phyloP scores from a whole-genome alignment of 805 yeast species.

The Monosporozyma servazzii region DNA sequence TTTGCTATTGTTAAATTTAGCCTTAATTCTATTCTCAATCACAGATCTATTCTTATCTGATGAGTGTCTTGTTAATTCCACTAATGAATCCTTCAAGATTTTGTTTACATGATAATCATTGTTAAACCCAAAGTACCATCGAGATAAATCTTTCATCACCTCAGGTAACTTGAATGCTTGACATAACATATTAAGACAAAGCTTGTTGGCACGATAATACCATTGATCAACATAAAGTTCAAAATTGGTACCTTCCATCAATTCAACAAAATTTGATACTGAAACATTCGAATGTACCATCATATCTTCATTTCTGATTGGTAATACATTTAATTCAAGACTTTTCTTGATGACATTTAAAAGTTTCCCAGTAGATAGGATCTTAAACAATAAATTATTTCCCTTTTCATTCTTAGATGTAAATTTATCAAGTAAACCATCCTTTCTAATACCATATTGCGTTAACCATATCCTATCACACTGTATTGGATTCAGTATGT shows the following conservation, averaged over 20 bases:
- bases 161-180: constrained; percentile 48
- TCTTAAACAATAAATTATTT: constrained; percentile 34
- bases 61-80: constrained; percentile 19
- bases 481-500: constrained; percentile 10
- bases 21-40: constrained; percentile 23
- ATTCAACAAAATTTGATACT: constrained; percentile 9
- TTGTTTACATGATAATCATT: constrained; percentile 21
- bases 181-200: constrained; percentile 47
- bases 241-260: constrained; percentile 35
- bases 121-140: constrained; percentile 39
- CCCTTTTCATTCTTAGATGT: constrained; percentile 14
- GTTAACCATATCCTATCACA: constrained; percentile 65
- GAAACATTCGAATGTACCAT: not conserved
- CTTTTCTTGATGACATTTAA: constrained; percentile 47
- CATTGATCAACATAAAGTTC: constrained; percentile 49
- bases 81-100: constrained; percentile 18
- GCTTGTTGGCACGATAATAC: constrained; percentile 56
- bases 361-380: constrained; percentile 77
- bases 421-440: constrained; percentile 66
- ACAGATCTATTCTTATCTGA: constrained; percentile 9
- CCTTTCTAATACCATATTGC: constrained; percentile 62
- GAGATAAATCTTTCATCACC: constrained; percentile 43
- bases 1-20: constrained; percentile 18
- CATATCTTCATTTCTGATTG: constrained; percentile 17
- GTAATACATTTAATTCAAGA: constrained; percentile 14